These are phyloP conservation scores for Dissophora globulifera DNA, from an alignment of 192 early-diverging fungal genomes.

Conservation along the genomic window DNA sequence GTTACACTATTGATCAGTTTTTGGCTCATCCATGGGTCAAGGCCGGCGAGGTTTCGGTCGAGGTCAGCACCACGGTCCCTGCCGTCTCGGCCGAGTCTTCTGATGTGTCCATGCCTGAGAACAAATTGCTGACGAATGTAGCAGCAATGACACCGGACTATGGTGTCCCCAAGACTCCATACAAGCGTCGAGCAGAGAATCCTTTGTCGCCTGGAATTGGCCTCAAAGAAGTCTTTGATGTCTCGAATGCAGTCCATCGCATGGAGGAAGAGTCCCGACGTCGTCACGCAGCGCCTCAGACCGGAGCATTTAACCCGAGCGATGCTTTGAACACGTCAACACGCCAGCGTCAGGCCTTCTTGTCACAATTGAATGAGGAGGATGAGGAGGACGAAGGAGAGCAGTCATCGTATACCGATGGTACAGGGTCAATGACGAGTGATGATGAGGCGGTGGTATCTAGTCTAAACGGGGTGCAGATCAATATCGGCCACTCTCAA, in stretches of 20 bases:
- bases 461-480: constrained; percentile 11
- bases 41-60: constrained; percentile 38
- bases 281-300: constrained; percentile 26
- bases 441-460: constrained; percentile 37
- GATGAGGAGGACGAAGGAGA: constrained; percentile 32
- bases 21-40: constrained; percentile 84
- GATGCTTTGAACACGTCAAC: constrained; percentile 39
- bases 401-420: constrained; percentile 8
- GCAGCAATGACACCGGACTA: constrained; percentile 21
- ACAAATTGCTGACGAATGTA: constrained; percentile 28
- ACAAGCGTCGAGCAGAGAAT: constrained; percentile 60
- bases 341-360: constrained; percentile 47
- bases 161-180: constrained; percentile 28
- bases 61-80: constrained; percentile 14
- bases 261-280: constrained; percentile 71
- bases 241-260: constrained; percentile 81
- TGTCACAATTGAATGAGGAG: constrained; percentile 55
- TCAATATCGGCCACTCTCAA: constrained; percentile 13
- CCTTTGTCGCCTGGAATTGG: constrained; percentile 63
- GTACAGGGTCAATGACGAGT: constrained; percentile 14
- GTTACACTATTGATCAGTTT: constrained; percentile 85
- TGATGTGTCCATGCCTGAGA: constrained; percentile 15
- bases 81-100: constrained; percentile 14
- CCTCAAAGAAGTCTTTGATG: constrained; percentile 80
- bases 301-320: constrained; percentile 20